Evolutionary conservation across 768 basidiomycete species (phyloP), one percentile per base, ranked within the genome.

Genomic region (Hirschioporus abietinus): DNA sequence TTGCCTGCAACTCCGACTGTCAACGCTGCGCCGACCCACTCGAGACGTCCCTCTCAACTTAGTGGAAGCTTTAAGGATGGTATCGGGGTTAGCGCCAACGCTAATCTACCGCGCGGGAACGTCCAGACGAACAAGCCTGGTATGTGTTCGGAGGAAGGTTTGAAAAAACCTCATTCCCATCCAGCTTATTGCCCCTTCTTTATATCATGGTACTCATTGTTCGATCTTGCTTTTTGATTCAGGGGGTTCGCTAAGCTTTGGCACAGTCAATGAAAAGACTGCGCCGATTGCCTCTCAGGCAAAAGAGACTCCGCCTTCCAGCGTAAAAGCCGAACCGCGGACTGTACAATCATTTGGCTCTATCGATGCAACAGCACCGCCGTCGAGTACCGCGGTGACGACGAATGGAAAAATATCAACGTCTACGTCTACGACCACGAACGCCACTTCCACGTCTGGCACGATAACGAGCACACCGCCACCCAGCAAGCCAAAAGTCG

Each of bases 201-300:
- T 58, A 30, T 61, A 64, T 60, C 64, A 36, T 52, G 2, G 61
- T 8, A 36, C 12, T 68, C 35, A 64, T n/a, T 30, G 27, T 61
- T 52, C 0, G 62, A 68, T 34, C 24, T 68, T 15, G 58, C 69
- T 63, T 70, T 35, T 36, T n/a, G 60, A 64, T 63, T 60, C 69
- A 91, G 87, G 84, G 72, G 86, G 88, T 66, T 79, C 85, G 64
- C 88, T 96, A 70, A 91, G 90, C 63, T 95, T 96, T 80, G 95
- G 95, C 72, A 93, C 93, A 61, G 92, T 95, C 83, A 90, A 93
- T 79, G 91, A 93, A 77, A 84, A 83, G 12, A 76, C 80, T 70
- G 88, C 92, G 64, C 84, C 89, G 68, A 88, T 94, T 72, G 91
- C 93, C 36, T 90, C 92, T 60, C 93, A 92, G 9, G 92, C 93